Base-by-base conservation (phyloP, 2,329 filamentous ascomycete genomes). In the Colletotrichum simmondsii region DNA sequence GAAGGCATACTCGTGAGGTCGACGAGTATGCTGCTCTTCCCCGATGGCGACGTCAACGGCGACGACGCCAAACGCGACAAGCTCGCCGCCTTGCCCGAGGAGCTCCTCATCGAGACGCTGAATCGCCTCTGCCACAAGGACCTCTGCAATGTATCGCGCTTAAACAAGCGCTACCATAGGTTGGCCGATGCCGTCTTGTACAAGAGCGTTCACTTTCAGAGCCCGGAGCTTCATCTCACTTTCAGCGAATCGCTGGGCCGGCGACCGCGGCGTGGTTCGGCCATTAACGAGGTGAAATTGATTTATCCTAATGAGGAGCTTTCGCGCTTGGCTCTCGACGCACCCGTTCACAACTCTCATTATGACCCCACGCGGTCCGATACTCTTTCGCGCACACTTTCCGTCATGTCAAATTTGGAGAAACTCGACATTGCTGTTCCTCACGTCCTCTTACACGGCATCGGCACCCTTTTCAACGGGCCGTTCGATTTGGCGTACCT, bases 401-500 rank as follows among this genome's bases (percentile, higher is more conserved):
- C 85, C 4, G 83, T 83, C 63, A 87, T 88, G 86, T 86, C 84
- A 24, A 87, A 88, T 76, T 78, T 88, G 28, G 84, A 86, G 76
- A 84, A 80, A 14, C 79, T 88, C 5, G 83, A 86, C 65, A 80
- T 88, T 22, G 81, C 83, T 7, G 86, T 87, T 0, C 86, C 86
- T 1, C 82, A 81, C 22, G 78, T 77, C 14, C 77, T 88, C 46
- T 79, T 85, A 3, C 83, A 84, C 69, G 85, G 85, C 52, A 86
- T 88, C 75, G 86, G 86, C 8, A 81, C 84, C 49, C 77, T 88
- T 4, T 87, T 88, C 77, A 87, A 87, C 74, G 84, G 85, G 1
- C 86, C 86, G 1, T 88, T 88, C 72, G 86, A 87, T 77, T 78
- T 88, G 63, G 85, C 86, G 58, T 86, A 83, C 72, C 80, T 88